Percentiles rank a stretch among this genome's conserved stretches.
These are phyloP conservation scores for Podospora appendiculata DNA, from an alignment of 495 filamentous ascomycete species.

Conservation along the genomic window DNA sequence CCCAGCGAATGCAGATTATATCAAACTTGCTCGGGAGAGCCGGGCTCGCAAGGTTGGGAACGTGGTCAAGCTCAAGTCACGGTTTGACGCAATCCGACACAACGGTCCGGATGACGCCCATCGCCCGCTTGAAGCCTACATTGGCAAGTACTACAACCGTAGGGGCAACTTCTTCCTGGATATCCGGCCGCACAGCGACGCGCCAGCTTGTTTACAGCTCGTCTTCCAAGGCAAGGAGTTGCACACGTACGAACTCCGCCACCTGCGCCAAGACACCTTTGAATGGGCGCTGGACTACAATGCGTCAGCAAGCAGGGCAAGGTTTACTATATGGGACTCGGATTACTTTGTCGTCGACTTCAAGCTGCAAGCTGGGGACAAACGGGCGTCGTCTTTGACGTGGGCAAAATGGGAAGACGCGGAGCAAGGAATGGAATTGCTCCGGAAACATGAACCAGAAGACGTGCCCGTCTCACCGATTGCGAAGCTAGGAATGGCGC, in stretches of 20 bases:
- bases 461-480: no score
- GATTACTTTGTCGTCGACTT: background rate
- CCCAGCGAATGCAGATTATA: background rate
- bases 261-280: background rate
- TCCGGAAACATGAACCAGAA: no score
- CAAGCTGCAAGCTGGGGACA: background rate
- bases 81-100: background rate
- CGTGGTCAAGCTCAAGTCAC: background rate
- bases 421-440: no score
- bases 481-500: no score
- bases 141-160: background rate
- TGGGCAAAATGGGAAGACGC: background rate
- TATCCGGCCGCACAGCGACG: background rate
- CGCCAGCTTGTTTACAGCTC: background rate
- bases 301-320: background rate
- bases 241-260: constrained; percentile 5
- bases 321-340: background rate
- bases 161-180: constrained; percentile 4
- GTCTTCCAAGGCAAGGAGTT: constrained; percentile 3
- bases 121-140: background rate
- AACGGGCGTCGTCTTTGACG: background rate
- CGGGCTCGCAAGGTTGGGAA: background rate
- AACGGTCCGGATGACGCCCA: background rate
- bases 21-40: background rate
- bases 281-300: constrained; percentile 5